phyloP scores from a whole-genome alignment of 768 basidiomycete species.

The Harrya chromipes region DNA sequence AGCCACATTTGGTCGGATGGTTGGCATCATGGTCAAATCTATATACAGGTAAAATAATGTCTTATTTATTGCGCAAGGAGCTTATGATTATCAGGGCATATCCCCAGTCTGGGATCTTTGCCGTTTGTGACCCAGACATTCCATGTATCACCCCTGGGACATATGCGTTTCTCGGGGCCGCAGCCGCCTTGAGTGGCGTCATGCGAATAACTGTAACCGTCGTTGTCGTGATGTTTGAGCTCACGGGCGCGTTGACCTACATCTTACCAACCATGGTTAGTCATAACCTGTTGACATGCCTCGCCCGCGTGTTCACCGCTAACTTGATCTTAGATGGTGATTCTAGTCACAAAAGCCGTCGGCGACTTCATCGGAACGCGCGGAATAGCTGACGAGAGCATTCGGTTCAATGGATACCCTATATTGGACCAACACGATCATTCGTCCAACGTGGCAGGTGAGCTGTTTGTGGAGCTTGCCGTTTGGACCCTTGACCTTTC shows the following conservation, averaged over 20 bases:
- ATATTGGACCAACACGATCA: conserved; percentile 96
- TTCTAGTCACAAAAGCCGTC: conserved; percentile 95
- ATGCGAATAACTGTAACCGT: conserved; percentile 98
- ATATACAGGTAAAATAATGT: conserved; percentile 64
- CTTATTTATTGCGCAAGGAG: not conserved
- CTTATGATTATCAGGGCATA: conserved; percentile 53
- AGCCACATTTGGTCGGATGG: conserved; percentile 94
- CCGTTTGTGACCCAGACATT: conserved; percentile 84
- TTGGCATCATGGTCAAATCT: conserved; percentile 95
- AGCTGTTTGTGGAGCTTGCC: conserved; percentile 20
- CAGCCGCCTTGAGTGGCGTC: conserved; percentile 92
- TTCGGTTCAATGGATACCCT: conserved; percentile 95
- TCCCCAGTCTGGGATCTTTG: conserved; percentile 83
- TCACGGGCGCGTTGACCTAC: conserved; percentile 96
- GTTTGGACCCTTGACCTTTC: conserved; percentile 5
- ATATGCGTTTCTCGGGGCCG: conserved; percentile 96
- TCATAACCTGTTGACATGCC: conserved; percentile 1
- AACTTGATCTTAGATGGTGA: conserved; percentile 69
- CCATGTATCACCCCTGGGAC: conserved; percentile 99
- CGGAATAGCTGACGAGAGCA: conserved; percentile 97
- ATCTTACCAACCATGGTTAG: conserved; percentile 96
- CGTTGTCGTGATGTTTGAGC: conserved; percentile 98
- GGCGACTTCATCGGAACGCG: conserved; percentile 90
- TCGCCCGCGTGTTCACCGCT: conserved; percentile 6
- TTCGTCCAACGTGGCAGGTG: conserved; percentile 87